phyloP scores from a whole-genome alignment of 306 rosid species.

The Betula pendula region DNA sequence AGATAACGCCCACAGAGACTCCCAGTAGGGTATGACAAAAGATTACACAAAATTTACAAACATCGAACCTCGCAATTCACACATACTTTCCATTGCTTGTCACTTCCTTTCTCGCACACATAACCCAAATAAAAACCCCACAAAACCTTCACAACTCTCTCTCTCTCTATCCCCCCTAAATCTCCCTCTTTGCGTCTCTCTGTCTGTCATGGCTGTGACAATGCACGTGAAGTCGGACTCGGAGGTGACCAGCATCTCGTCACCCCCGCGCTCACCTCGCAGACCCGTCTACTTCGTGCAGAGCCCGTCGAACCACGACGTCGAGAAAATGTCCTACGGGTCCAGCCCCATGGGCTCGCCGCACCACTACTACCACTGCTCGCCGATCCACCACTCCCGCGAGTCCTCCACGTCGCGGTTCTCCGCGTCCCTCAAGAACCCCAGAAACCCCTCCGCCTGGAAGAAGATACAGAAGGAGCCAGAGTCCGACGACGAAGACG shows the following conservation, averaged over 20 bases:
- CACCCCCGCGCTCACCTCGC: slow-evolving; percentile 75
- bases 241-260: slow-evolving; percentile 68
- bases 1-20: neutral
- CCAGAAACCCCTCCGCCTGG: slow-evolving; percentile 54
- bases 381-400: slow-evolving; percentile 93
- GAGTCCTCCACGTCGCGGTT: slow-evolving; percentile 92
- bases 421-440: slow-evolving; percentile 79
- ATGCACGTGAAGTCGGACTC: slow-evolving; percentile 91
- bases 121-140: neutral
- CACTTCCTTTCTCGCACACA: slow-evolving; percentile 12
- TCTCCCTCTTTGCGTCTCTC: neutral
- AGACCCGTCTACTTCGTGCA: slow-evolving; percentile 88
- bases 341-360: slow-evolving; percentile 83
- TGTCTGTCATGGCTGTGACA: slow-evolving; percentile 2
- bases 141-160: neutral
- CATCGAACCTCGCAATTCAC: neutral
- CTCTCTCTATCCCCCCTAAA: neutral
- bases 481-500: slow-evolving; percentile 30
- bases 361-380: slow-evolving; percentile 60
- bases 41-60: neutral
- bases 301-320: slow-evolving; percentile 91
- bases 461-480: slow-evolving; percentile 45
- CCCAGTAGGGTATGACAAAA: neutral
- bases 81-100: neutral
- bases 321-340: slow-evolving; percentile 92